Conservation (phyloP, 352 stramenopile species). For the Pythium biforme region DNA sequence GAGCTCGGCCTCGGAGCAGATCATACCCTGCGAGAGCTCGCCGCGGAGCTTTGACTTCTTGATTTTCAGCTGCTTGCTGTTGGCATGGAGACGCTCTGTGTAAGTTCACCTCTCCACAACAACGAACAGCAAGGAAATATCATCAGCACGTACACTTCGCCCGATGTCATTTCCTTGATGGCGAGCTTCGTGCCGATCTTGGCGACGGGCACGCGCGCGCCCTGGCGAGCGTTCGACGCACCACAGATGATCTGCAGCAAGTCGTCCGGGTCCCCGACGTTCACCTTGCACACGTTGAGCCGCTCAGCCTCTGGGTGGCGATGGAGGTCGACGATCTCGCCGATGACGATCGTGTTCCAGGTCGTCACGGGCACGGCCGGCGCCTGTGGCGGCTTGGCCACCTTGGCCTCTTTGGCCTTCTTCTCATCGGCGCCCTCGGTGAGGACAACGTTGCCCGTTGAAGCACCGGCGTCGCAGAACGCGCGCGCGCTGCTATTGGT, state of each 20-base stretch:
- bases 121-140: neutral
- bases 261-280: conserved; percentile 54
- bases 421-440: neutral
- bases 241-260: conserved; percentile 79
- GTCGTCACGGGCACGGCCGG: conserved; percentile 42
- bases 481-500: conserved; percentile 2
- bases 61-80: conserved; percentile 79
- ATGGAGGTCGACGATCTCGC: conserved; percentile 63
- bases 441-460: neutral
- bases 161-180: conserved; percentile 46
- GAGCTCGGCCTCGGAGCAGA: conserved; percentile 78
- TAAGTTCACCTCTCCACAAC: neutral
- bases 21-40: conserved; percentile 79
- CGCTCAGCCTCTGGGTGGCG: conserved; percentile 62
- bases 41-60: conserved; percentile 83
- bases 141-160: conserved; percentile 45
- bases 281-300: conserved; percentile 65
- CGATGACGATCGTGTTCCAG: conserved; percentile 66
- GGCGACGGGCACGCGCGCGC: conserved; percentile 62
- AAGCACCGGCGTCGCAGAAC: conserved; percentile 16
- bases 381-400: conserved; percentile 14
- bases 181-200: conserved; percentile 61
- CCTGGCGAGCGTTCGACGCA: conserved; percentile 57
- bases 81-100: neutral
- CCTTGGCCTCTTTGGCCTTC: conserved; percentile 7